Percentiles rank a stretch among this genome's conserved stretches.
These are phyloP conservation scores for Trypanosoma lewisi DNA, from an alignment of 208 protist genomes.

Conservation along the genomic window DNA sequence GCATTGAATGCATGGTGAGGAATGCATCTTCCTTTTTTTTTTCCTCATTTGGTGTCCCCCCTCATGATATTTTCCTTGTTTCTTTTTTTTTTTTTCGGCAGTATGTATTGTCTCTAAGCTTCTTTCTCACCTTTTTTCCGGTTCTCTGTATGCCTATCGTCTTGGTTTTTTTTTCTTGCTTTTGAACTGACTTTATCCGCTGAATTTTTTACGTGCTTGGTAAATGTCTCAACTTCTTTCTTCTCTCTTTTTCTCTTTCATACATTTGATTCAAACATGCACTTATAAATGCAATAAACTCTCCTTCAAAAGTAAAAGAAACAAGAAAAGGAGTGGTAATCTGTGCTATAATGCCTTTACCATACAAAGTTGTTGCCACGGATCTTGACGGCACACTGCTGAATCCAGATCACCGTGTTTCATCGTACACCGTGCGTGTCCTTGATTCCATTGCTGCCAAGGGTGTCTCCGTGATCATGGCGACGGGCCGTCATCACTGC, in stretches of 20 bases:
- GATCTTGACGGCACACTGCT: constrained; percentile 66
- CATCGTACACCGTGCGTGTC: constrained; percentile 22
- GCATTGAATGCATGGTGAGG: constrained; percentile 16
- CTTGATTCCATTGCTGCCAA: too few relatives aligned
- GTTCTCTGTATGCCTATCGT: too few relatives aligned
- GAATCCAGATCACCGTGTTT: constrained; percentile 29
- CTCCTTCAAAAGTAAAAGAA: too few relatives aligned
- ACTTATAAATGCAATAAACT: constrained; percentile 1
- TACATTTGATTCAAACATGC: neutral
- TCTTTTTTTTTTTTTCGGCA: too few relatives aligned
- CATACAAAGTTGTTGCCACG: constrained; percentile 37
- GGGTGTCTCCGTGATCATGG: too few relatives aligned
- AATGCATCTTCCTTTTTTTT: too few relatives aligned
- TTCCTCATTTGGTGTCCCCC: neutral
- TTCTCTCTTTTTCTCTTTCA: constrained; percentile 1
- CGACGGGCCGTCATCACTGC: too few relatives aligned
- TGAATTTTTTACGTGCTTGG: neutral
- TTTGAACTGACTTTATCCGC: neutral
- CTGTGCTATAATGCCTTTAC: neutral
- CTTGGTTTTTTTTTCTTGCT: neutral
- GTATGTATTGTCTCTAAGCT: too few relatives aligned
- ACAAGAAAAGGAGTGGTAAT: too few relatives aligned
- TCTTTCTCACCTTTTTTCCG: too few relatives aligned
- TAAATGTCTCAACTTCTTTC: too few relatives aligned
- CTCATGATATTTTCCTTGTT: neutral